Evolutionary conservation across 352 stramenopile genomes (phyloP).

Genomic region (Pythium phragmiticola): DNA sequence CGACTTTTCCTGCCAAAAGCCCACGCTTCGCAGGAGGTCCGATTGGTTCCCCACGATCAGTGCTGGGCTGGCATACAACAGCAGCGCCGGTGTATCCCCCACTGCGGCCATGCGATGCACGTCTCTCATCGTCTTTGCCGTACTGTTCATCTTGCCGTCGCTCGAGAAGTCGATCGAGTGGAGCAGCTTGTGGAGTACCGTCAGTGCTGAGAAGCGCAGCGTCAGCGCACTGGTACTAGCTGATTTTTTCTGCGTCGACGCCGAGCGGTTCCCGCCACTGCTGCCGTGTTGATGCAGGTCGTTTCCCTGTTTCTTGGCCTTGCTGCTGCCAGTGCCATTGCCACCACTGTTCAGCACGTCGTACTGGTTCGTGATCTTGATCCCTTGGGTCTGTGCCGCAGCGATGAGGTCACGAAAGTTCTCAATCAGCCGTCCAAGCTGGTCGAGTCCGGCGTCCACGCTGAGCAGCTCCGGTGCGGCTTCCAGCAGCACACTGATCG

Average conservation of each 20-base stretch:
- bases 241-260: constrained; percentile 44
- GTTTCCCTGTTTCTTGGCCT: constrained; percentile 13
- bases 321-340: constrained; percentile 18
- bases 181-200: constrained; percentile 66
- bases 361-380: constrained; percentile 81
- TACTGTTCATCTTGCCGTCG: constrained; percentile 7
- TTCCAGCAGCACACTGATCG: constrained; percentile 70
- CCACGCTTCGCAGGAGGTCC: constrained; percentile 32
- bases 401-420: constrained; percentile 79
- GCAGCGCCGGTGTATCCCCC: constrained; percentile 35
- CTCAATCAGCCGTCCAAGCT: constrained; percentile 65
- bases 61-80: constrained; percentile 48
- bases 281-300: constrained; percentile 8
- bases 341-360: constrained; percentile 39
- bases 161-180: constrained; percentile 41
- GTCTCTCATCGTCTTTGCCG: constrained; percentile 8
- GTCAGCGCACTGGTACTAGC: constrained; percentile 39
- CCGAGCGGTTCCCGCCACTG: constrained; percentile 23
- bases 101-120: constrained; percentile 24
- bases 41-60: constrained; percentile 38
- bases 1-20: constrained; percentile 76
- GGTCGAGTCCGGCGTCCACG: constrained; percentile 48
- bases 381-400: constrained; percentile 60
- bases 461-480: constrained; percentile 54
- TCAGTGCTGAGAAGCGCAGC: constrained; percentile 59